These are phyloP conservation scores for Colletotrichum liaoningense DNA, from an alignment of 2,329 filamentous ascomycete genomes.

Conservation along the genomic window DNA sequence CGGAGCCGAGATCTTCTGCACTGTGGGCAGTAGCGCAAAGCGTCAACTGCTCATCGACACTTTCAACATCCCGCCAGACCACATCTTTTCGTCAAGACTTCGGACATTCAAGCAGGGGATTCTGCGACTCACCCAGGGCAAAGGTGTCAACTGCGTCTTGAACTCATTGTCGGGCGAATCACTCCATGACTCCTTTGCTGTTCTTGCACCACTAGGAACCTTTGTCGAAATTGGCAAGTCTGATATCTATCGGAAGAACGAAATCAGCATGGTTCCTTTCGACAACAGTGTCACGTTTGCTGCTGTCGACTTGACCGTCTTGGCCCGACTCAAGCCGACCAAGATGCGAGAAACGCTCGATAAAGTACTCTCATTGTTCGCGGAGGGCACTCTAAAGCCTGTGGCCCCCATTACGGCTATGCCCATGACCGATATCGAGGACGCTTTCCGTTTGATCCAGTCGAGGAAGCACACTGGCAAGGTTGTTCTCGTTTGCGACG, in stretches of 20 bases:
- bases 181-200: slow-evolving; percentile 53
- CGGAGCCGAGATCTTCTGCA: slow-evolving; percentile 47
- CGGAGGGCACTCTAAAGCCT: slow-evolving; percentile 41
- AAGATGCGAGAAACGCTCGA: slow-evolving; percentile 34
- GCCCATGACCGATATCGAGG: slow-evolving; percentile 48
- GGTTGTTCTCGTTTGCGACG: slow-evolving; percentile 47
- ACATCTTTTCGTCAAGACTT: slow-evolving; percentile 42
- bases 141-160: slow-evolving; percentile 49
- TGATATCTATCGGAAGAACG: slow-evolving; percentile 50
- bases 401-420: slow-evolving; percentile 49
- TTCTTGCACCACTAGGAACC: slow-evolving; percentile 56
- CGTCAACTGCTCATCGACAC: slow-evolving; percentile 40
- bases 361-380: slow-evolving; percentile 33
- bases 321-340: slow-evolving; percentile 32
- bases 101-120: slow-evolving; percentile 44
- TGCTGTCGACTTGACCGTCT: slow-evolving; percentile 52
- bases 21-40: slow-evolving; percentile 44
- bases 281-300: slow-evolving; percentile 57
- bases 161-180: slow-evolving; percentile 56
- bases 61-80: slow-evolving; percentile 40
- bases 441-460: slow-evolving; percentile 37
- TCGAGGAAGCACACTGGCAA: slow-evolving; percentile 50
- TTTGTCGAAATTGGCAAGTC: slow-evolving; percentile 58
- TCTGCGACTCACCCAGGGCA: slow-evolving; percentile 40
- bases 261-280: slow-evolving; percentile 59